phyloP scores from a whole-genome alignment of 2,329 filamentous ascomycete genomes.

The Pseudogymnoascus sp. region DNA sequence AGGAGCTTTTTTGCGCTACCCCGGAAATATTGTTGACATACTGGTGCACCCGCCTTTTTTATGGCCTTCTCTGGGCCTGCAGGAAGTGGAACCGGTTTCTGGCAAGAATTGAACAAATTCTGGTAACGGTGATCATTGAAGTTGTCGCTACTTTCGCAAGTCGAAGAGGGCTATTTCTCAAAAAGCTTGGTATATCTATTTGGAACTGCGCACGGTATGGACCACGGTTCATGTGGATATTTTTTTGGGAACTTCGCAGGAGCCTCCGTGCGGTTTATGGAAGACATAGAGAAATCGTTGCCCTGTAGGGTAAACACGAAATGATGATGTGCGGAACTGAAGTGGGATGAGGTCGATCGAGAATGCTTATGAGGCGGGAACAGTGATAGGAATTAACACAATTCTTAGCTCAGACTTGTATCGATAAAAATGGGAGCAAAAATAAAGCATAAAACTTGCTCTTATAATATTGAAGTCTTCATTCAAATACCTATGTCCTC shows the following conservation, averaged over 20 bases:
- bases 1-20: neutral
- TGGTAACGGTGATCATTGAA: neutral
- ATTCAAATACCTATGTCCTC: conserved; percentile 27
- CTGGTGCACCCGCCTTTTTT: neutral
- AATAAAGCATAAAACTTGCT: neutral
- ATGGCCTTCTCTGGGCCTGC: neutral
- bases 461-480: neutral
- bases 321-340: neutral
- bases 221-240: conserved; percentile 1
- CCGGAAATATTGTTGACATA: neutral
- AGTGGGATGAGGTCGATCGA: neutral
- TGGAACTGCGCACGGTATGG: neutral
- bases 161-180: neutral
- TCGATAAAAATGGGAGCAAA: neutral
- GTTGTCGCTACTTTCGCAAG: neutral
- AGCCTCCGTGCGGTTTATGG: neutral
- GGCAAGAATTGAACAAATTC: neutral
- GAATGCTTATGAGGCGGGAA: neutral
- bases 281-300: neutral
- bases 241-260: neutral
- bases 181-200: neutral
- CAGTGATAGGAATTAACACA: neutral
- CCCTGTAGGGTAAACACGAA: neutral
- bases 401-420: neutral
- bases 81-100: neutral